A percentile compares a stretch with the other conserved stretches of the same genome.
Evolutionary conservation across 2,329 filamentous ascomycete genomes (phyloP).

Genomic region (Leptographium flavum): DNA sequence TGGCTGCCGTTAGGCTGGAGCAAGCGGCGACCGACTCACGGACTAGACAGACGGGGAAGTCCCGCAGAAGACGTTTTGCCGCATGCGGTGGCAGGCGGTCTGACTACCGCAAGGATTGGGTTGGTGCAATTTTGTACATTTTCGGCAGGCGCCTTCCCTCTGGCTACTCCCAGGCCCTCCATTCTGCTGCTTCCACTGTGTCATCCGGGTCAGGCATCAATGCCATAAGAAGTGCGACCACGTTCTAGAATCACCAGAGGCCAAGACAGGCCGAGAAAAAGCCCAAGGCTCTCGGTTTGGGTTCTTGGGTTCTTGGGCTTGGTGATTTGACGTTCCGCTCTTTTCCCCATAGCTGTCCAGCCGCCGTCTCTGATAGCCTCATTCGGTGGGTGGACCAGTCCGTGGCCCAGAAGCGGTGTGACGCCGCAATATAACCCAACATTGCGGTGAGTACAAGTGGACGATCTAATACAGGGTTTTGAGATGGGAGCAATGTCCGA

Average conservation of each 20-base stretch:
- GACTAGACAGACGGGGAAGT: background rate
- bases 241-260: background rate
- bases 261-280: background rate
- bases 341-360: background rate
- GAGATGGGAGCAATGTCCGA: no score
- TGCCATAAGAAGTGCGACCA: background rate
- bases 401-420: slow-evolving; percentile 1
- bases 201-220: background rate
- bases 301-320: no score
- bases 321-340: background rate
- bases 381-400: background rate
- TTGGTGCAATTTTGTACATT: no score
- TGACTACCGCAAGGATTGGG: background rate
- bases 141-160: background rate
- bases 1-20: background rate
- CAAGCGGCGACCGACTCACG: no score
- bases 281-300: background rate
- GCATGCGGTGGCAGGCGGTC: background rate
- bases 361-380: background rate
- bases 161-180: no score
- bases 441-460: background rate
- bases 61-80: background rate
- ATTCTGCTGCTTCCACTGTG: background rate
- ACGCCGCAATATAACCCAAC: background rate
- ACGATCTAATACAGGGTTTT: background rate